phyloP scores from a whole-genome alignment of 2,329 filamentous ascomycete species.

The Stagonosporopsis tanaceti region DNA sequence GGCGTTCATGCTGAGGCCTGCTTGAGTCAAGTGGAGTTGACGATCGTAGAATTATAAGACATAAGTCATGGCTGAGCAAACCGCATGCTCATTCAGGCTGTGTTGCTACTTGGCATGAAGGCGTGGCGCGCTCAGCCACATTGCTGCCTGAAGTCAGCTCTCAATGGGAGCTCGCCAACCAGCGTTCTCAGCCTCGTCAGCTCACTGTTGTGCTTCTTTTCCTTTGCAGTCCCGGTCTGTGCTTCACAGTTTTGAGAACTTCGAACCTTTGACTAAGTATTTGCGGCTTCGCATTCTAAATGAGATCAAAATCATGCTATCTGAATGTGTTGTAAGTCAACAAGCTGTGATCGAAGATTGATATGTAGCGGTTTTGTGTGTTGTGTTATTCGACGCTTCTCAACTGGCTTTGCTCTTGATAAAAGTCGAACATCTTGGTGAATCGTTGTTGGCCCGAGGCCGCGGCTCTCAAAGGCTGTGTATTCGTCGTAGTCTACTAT shows the following conservation, averaged over 20 bases:
- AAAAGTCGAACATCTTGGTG: not conserved
- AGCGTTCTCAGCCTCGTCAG: too few species aligned
- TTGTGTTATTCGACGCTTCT: too few species aligned
- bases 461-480: not conserved
- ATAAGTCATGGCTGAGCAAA: not conserved
- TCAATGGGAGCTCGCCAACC: not conserved
- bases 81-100: not conserved
- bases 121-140: not conserved
- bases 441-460: not conserved
- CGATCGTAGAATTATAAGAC: not conserved
- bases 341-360: too few species aligned
- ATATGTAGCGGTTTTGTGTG: too few species aligned
- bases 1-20: not conserved
- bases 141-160: not conserved
- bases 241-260: too few species aligned
- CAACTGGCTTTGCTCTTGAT: too few species aligned
- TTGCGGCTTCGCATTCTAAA: too few species aligned
- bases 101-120: not conserved
- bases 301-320: too few species aligned
- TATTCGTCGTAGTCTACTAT: slow-evolving; percentile 1
- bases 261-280: too few species aligned
- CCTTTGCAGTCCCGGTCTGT: too few species aligned
- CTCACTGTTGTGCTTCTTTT: too few species aligned
- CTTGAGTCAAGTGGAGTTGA: not conserved
- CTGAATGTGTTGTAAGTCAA: too few species aligned